Base-by-base conservation (phyloP, 345 rosid species). In the Eucalyptus decipiens region DNA sequence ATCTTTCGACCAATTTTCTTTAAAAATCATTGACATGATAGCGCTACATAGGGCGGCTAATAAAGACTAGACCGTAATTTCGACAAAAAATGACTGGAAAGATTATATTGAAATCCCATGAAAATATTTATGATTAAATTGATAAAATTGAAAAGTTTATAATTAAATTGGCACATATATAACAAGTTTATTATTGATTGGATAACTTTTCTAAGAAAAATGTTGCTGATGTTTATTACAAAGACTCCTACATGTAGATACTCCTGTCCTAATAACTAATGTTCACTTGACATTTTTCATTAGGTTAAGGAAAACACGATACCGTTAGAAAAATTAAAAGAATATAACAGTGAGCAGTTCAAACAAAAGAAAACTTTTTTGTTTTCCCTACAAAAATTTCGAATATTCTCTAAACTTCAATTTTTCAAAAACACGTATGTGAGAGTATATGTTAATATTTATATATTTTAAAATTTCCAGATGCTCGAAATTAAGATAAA, bases 101-200 rank as follows among this genome's bases (percentile, higher is more conserved):
- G 0, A 17, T 11, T 3, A 17, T 0, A 9, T 8, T 32, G 7
- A 0, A 69, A 69, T 69, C 1, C 0, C 10, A 1, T 0, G 0
- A 5, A n/a, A n/a, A 65, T 7, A 1, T 65, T n/a, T n/a, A n/a
- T n/a, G 16, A 65, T 2, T 1, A 7, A n/a, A 0, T 65, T 65
- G 1, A 0, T 14, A n/a, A n/a, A 65, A 65, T 65, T 14, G 2
- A 7, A 65, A 65, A 1, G 1, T 30, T 62, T 13, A 65, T 30
- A 30, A 65, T 65, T n/a, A 16, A 65, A 65, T 65, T n/a, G 0
- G 0, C 3, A 65, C 0, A 0, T 5, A 0, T 6, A n/a, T 8
- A 65, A 65, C 0, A n/a, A 0, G 2, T 62, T 62, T 28, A 28
- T 0, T 28, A 28, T 60, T 28, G 11, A 60, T 13, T 60, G 9